phyloP scores from a whole-genome alignment of 2,329 filamentous ascomycete genomes.

The Pyrenochaeta sp. region DNA sequence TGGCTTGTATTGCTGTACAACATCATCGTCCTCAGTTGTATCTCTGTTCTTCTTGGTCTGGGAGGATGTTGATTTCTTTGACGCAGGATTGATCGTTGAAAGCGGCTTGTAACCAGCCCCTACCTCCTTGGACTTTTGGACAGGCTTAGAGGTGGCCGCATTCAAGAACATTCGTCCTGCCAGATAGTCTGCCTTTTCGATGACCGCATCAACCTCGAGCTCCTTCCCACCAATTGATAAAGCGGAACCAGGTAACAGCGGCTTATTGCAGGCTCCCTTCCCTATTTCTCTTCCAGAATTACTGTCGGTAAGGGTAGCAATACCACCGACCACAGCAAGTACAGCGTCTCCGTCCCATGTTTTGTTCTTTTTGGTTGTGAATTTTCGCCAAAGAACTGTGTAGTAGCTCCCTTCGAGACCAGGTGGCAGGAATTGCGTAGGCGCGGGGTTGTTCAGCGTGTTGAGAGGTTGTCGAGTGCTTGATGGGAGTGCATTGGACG shows the following conservation, averaged over 20 bases:
- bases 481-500: conserved; percentile 33
- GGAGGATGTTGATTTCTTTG: conserved; percentile 26
- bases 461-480: conserved; percentile 41
- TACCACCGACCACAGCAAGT: conserved; percentile 63
- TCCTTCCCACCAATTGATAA: conserved; percentile 72
- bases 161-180: conserved; percentile 56
- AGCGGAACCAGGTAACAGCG: conserved; percentile 65
- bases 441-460: conserved; percentile 29
- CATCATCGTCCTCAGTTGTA: conserved; percentile 38
- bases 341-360: conserved; percentile 79
- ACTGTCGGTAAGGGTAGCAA: conserved; percentile 67
- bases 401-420: conserved; percentile 50
- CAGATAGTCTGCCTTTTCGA: conserved; percentile 67
- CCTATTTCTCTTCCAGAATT: conserved; percentile 69
- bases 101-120: conserved; percentile 25
- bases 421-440: conserved; percentile 21
- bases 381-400: conserved; percentile 66
- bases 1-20: conserved; percentile 48
- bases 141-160: conserved; percentile 24
- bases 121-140: conserved; percentile 19
- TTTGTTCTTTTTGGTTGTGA: conserved; percentile 76
- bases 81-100: conserved; percentile 12
- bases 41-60: conserved; percentile 2
- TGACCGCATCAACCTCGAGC: conserved; percentile 69
- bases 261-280: conserved; percentile 61